phyloP scores from a whole-genome alignment of 164 flowering plant species.

The Chloranthus sessilifolius region DNA sequence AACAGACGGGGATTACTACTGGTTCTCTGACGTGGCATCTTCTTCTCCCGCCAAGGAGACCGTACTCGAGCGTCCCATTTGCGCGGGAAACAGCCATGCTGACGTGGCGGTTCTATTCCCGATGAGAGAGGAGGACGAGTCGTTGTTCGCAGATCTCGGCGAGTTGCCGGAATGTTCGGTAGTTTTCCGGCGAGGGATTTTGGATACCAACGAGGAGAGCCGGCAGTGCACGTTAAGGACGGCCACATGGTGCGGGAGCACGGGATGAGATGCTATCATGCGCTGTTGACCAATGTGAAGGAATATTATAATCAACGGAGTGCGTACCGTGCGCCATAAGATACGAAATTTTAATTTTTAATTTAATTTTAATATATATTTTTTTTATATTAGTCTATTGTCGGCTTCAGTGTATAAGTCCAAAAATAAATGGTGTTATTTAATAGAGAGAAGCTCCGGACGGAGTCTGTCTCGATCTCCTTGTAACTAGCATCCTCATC shows the following conservation, averaged over 20 bases:
- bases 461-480: constrained; percentile 18
- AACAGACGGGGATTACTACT: constrained; percentile 12
- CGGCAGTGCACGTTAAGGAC: constrained; percentile 22
- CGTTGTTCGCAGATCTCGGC: constrained; percentile 78
- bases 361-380: constrained; percentile 3
- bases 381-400: constrained; percentile 12
- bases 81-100: constrained; percentile 22
- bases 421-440: constrained; percentile 1
- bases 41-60: constrained; percentile 24
- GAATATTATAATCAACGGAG: constrained; percentile 20
- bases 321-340: constrained; percentile 25
- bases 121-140: constrained; percentile 68
- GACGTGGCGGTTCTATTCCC: constrained; percentile 44
- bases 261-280: constrained; percentile 17
- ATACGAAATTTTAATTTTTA: constrained; percentile 3
- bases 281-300: not conserved
- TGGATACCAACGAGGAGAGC: constrained; percentile 24
- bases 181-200: constrained; percentile 51
- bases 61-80: constrained; percentile 50
- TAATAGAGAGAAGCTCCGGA: constrained; percentile 2
- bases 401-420: constrained; percentile 25
- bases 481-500: constrained; percentile 22
- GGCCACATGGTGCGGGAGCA: constrained; percentile 40
- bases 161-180: constrained; percentile 86
- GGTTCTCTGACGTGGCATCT: constrained; percentile 29